These are phyloP conservation scores for Avena eriantha DNA, from an alignment of 176 grass and related monocot species.

Conservation along the genomic window DNA sequence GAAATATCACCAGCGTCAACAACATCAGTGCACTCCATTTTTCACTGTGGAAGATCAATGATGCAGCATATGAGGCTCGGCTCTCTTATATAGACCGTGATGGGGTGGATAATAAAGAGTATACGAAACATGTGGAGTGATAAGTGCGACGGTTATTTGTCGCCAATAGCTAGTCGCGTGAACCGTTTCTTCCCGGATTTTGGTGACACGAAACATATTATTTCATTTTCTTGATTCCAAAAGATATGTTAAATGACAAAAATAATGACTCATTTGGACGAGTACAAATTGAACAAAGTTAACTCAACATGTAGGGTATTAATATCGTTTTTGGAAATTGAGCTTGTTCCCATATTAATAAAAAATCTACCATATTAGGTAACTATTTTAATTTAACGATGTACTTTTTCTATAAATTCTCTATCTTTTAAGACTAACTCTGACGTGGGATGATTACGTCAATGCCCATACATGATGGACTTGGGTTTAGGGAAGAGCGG, in stretches of 20 bases:
- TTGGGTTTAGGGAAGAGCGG: too few species aligned
- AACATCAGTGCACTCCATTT: background rate
- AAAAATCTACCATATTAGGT: background rate
- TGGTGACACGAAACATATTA: background rate
- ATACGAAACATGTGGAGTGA: background rate
- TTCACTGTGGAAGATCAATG: background rate
- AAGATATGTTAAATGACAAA: background rate
- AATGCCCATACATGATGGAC: too few species aligned
- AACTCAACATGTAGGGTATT: background rate
- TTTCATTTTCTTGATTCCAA: background rate
- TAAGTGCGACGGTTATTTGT: background rate
- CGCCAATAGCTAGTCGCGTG: background rate
- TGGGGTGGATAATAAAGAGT: background rate
- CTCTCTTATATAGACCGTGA: constrained; percentile 3
- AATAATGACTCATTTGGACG: background rate
- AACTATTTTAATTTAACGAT: background rate
- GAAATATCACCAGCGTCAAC: too few species aligned
- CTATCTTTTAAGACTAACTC: too few species aligned
- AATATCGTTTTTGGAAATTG: background rate
- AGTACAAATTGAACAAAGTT: too few species aligned
- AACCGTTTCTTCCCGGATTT: background rate
- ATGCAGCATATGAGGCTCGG: background rate
- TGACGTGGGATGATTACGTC: too few species aligned
- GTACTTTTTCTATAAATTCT: too few species aligned
- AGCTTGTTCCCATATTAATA: background rate